Base-by-base conservation (phyloP, 2,329 filamentous ascomycete genomes). In the Botrytis paeoniae region DNA sequence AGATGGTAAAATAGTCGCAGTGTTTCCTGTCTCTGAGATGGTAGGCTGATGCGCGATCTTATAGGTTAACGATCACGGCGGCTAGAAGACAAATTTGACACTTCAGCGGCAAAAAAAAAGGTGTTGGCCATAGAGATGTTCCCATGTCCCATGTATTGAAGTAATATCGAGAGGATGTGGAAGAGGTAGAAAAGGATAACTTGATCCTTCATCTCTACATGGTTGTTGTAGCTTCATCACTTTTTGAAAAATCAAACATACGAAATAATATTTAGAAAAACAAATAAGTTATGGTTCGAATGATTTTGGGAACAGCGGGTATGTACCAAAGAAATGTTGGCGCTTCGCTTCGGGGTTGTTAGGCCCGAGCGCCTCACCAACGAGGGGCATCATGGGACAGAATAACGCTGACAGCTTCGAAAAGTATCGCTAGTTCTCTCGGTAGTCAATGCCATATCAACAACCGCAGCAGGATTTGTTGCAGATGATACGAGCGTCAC, bases 401-500 rank as follows among this genome's bases (percentile, higher is more conserved):
- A 64, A 35, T 64, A 20, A 51, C 41, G 35, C 62, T 66, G 59
- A 72, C 62, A 37, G 2, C 48, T 45, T 43, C 16, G 20, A 18
- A 69, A 68, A 72, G 70, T 37, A 41, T 72, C 70, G 22, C 51
- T 72, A 20, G 39, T 29, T 61, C 61, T 71, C 45, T 66, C 70
- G 16, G 57, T 59, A 39, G 39, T 65, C 37, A 59, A 43, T 54
- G 62, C 51, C 29, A 14, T 39, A 57, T 72, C 62, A 57, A 22
- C 43, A n/a, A n/a, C 39, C 41, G 29, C 72, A 8, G 75, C 75
- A 20, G 70, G 72, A 22, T 87, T 87, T 66, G 78, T 85, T 64
- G 83, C 85, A 3, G 82, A 82, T 71, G 81, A 84, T 73, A 79
- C 82, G 69, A 81, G 82, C 32, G 78, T 87, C 73, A 81, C 82